These are phyloP conservation scores for Afroboletus lepidellus DNA, from an alignment of 1,284 basidiomycete species.

Conservation along the genomic window DNA sequence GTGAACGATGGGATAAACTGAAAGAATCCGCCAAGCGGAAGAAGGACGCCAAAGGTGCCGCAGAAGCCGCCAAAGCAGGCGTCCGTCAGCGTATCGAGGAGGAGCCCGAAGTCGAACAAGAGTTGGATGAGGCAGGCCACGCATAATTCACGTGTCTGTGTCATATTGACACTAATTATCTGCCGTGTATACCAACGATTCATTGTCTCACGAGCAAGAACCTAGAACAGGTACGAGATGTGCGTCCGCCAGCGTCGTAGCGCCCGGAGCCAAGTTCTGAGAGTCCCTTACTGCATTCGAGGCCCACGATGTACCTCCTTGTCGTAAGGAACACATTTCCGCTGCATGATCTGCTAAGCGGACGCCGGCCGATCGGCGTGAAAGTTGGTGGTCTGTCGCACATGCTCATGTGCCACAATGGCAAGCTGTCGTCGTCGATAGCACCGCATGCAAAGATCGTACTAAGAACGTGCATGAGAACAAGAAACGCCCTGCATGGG, in stretches of 20 bases:
- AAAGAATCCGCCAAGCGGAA: conserved; percentile 84
- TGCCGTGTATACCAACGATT: conserved; percentile 10
- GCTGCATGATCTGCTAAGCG: not conserved
- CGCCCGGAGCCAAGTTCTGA: not conserved
- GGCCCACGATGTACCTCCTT: not conserved
- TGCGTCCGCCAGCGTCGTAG: not conserved
- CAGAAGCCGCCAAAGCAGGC: conserved; percentile 44
- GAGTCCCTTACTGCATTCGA: not conserved
- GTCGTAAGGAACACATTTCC: conserved; percentile 1
- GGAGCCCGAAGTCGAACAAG: conserved; percentile 72
- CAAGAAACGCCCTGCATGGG: not conserved
- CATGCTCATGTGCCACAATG: not conserved
- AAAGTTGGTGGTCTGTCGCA: not conserved
- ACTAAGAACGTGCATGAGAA: conserved; percentile 11
- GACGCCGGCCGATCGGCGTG: not conserved
- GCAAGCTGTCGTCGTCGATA: not conserved
- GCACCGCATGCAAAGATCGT: not conserved
- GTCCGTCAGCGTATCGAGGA: conserved; percentile 69
- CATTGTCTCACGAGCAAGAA: not conserved
- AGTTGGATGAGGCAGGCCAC: conserved; percentile 33
- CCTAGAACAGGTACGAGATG: not conserved
- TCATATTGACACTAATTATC: conserved; percentile 16
- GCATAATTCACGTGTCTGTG: conserved; percentile 5
- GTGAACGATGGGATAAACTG: conserved; percentile 84
- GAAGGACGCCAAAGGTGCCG: conserved; percentile 76